These are phyloP conservation scores for Pseudogymnoascus sp. DNA, from an alignment of 2,329 filamentous ascomycete species.

Conservation along the genomic window DNA sequence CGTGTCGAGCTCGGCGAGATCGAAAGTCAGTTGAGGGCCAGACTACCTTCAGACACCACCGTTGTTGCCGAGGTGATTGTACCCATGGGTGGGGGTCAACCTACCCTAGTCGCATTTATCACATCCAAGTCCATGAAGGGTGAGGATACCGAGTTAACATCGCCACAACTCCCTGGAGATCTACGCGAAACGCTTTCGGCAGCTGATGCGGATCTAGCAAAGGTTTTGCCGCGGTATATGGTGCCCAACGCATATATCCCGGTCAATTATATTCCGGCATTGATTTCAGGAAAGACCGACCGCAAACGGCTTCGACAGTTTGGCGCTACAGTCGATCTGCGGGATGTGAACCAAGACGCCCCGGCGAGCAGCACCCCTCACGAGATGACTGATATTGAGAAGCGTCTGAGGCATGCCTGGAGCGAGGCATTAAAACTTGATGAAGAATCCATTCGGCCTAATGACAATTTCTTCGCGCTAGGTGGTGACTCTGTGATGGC, in stretches of 20 bases:
- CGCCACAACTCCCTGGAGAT: slow-evolving; percentile 12
- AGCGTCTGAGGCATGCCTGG: slow-evolving; percentile 9
- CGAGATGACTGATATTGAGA: slow-evolving; percentile 6
- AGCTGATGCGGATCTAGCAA: slow-evolving; percentile 20
- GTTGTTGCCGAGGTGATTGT: slow-evolving; percentile 30
- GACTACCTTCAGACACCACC: slow-evolving; percentile 29
- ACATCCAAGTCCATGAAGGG: slow-evolving; percentile 15
- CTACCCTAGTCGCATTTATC: slow-evolving; percentile 30
- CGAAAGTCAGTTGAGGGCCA: slow-evolving; percentile 34
- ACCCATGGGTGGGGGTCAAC: slow-evolving; percentile 24
- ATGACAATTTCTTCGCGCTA: slow-evolving; percentile 37
- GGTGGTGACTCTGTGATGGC: slow-evolving; percentile 41
- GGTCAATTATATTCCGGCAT: slow-evolving; percentile 25
- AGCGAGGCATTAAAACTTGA: slow-evolving; percentile 10
- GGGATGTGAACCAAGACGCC: slow-evolving; percentile 15
- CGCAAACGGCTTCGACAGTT: slow-evolving; percentile 30
- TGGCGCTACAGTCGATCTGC: slow-evolving; percentile 16
- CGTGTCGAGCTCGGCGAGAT: slow-evolving; percentile 53
- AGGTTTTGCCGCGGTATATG: slow-evolving; percentile 31
- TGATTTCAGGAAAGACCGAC: slow-evolving; percentile 30
- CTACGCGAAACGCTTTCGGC: slow-evolving; percentile 16
- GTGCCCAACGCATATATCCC: slow-evolving; percentile 29
- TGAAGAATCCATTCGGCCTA: slow-evolving; percentile 26
- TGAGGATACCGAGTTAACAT: slow-evolving; percentile 17
- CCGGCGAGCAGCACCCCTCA: background rate